Base-by-base conservation (phyloP, 129 eudicot genomes). In the Flaveria ramosissima region DNA sequence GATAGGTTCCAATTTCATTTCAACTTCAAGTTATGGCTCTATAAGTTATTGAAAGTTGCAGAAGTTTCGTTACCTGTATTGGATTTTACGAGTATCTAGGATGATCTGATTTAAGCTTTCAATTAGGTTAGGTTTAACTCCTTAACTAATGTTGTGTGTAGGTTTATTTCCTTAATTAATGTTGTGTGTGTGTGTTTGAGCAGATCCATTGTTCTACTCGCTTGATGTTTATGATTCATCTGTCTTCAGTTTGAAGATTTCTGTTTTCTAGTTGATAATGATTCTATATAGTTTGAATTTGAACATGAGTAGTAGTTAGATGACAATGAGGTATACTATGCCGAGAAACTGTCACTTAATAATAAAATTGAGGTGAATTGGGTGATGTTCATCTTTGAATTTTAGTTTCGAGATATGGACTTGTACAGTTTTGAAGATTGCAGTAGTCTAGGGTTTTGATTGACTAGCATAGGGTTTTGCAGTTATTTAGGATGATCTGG, bases 401-500 rank as follows among this genome's bases (percentile, higher is more conserved):
- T 65, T 76, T 6, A 32, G 41, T 64, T 46, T 27, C 10, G 36
- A 75, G 72, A 76, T 64, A 32, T 47, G 45, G 56, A 17, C 2
- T 43, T 61, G 10, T 70, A 12, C 19, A 41, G 20, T 45, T 1
- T 56, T 13, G 68, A 70, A 52, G 42, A 15, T 59, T 57, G 46
- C 32, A n/a, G 65, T 30, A 70, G 9, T 46, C 60, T 46, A 36
- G 41, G 41, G 41, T 36, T 36, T 36, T 36, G 41, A 1, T 19
- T 11, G 20, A 71, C 42, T 27, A 8, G 71, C 47, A 46, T 59
- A 62, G 39, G 36, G 27, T 46, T 71, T 70, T 60, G 15, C 12
- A 55, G 43, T 46, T 47, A 32, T 60, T 10, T 70, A 71, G 52
- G 43, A 70, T 70, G 52, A 70, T 32, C 63, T 71, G 65, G 17